Conservation (phyloP, 306 rosid genomes). For the Oxytropis ochrocephala region DNA sequence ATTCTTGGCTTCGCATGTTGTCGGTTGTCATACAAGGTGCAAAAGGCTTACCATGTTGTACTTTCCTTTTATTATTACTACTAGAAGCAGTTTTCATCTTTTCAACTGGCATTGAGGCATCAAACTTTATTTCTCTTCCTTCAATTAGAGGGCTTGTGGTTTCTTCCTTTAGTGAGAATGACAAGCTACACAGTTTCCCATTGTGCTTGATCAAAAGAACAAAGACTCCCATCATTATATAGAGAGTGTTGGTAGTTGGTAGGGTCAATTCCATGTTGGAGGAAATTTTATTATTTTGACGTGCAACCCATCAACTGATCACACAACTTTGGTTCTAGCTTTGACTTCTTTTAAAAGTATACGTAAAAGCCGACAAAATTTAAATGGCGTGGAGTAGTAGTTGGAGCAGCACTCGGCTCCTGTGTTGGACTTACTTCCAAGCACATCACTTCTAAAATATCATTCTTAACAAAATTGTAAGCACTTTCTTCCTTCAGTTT, state of each 20-base stretch:
- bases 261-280: conserved; percentile 11
- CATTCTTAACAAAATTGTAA: conserved; percentile 1
- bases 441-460: not conserved
- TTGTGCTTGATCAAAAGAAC: conserved; percentile 25
- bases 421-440: not conserved
- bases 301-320: conserved; percentile 38
- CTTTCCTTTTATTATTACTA: conserved; percentile 3
- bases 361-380: not conserved
- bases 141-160: conserved; percentile 10
- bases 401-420: not conserved
- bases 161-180: conserved; percentile 26
- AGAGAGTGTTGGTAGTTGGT: conserved; percentile 20
- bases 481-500: not conserved
- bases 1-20: conserved; percentile 23
- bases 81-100: conserved; percentile 21
- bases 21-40: conserved; percentile 12
- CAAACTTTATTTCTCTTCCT: conserved; percentile 24
- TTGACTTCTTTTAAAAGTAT: conserved; percentile 14
- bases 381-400: conserved; percentile 3
- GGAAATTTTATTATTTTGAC: conserved; percentile 22
- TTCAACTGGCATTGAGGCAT: conserved; percentile 11
- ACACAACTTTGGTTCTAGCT: conserved; percentile 4
- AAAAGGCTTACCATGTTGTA: conserved; percentile 21
- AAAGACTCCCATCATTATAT: conserved; percentile 26
- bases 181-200: conserved; percentile 55